Evolutionary conservation across 208 protist genomes (phyloP), one percentile per base, ranked within the genome.

Genomic region (Borovskyia barvae): DNA sequence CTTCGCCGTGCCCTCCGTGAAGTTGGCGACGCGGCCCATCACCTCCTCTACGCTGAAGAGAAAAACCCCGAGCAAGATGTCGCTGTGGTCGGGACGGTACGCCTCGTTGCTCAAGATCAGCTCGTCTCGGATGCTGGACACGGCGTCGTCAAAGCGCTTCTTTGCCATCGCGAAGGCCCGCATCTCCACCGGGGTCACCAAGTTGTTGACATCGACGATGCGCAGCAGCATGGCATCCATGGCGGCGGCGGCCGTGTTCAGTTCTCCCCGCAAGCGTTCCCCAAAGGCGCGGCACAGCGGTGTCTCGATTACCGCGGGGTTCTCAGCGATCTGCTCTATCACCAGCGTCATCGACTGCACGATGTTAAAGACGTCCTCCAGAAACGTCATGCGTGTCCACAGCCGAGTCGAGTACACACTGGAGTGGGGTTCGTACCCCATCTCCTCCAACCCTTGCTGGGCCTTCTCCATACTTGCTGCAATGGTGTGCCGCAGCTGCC

Each of bases 51-150:
- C 65, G 53, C 72, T 78, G 66, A 94, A 94, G 46, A 94, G 70
- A 58, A 88, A 94, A 42, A 88, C 90, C 7, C 88, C 88, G 11
- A 94, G 60, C 11, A 90, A 70, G 26, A 94, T 77, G 66, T 94
- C 88, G 26, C 82, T 83, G 53, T 86, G 69, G 55, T 87, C 80
- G 17, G 82, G 82, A 57, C 75, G 61, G 76, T 94, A 94, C 66
- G 80, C 68, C 22, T 80, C 72, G 66, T 94, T 94, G 72, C 80
- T 85, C 37, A 94, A 69, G 45, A 94, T 85, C 11, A 92, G 72
- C 26, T 87, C 72, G 47, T 90, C 80, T 3, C 88, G 88, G 12
- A 86, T 77, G 19, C 55, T 66, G 26, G 82, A 74, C n/a, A 94
- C 49, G 14, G 80, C 76, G 22, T 90, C 82, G 61, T 92, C 72